These are phyloP conservation scores for Suhomyces sp. DNA, from an alignment of 805 yeast species.

Conservation along the genomic window DNA sequence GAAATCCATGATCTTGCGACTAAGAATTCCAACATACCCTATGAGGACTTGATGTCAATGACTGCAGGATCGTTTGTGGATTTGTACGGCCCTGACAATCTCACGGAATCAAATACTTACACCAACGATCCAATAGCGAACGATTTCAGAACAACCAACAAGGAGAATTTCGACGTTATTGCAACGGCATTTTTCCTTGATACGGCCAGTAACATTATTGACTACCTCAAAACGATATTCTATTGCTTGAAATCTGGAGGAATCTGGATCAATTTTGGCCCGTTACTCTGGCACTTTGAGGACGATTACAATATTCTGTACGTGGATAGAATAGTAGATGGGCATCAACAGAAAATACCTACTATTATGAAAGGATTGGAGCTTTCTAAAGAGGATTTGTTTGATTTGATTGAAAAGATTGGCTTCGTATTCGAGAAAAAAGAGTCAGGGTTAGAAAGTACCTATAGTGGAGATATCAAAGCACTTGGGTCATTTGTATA, in stretches of 20 bases:
- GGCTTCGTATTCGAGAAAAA: conserved; percentile 53
- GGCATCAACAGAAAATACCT: conserved; percentile 23
- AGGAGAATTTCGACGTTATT: conserved; percentile 42
- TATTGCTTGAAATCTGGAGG: conserved; percentile 48
- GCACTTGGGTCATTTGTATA: conserved; percentile 57
- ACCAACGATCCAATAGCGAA: conserved; percentile 37
- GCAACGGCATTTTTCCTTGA: conserved; percentile 64
- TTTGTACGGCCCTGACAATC: conserved; percentile 54
- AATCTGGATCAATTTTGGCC: conserved; percentile 66
- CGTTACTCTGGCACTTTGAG: conserved; percentile 72
- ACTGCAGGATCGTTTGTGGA: conserved; percentile 73
- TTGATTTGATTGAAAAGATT: conserved; percentile 41
- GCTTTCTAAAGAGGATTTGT: conserved; percentile 54
- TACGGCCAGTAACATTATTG: conserved; percentile 59
- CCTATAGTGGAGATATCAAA: conserved; percentile 52
- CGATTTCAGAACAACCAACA: conserved; percentile 43
- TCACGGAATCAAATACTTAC: conserved; percentile 34
- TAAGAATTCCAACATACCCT: conserved; percentile 40
- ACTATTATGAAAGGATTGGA: conserved; percentile 57
- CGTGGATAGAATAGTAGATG: conserved; percentile 16
- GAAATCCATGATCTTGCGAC: conserved; percentile 29
- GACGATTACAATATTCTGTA: conserved; percentile 36
- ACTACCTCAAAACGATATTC: conserved; percentile 50
- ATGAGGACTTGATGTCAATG: conserved; percentile 61
- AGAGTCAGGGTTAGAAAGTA: conserved; percentile 44